phyloP scores from a whole-genome alignment of 2,329 filamentous ascomycete species.

The Diaporthe citrichinensis region DNA sequence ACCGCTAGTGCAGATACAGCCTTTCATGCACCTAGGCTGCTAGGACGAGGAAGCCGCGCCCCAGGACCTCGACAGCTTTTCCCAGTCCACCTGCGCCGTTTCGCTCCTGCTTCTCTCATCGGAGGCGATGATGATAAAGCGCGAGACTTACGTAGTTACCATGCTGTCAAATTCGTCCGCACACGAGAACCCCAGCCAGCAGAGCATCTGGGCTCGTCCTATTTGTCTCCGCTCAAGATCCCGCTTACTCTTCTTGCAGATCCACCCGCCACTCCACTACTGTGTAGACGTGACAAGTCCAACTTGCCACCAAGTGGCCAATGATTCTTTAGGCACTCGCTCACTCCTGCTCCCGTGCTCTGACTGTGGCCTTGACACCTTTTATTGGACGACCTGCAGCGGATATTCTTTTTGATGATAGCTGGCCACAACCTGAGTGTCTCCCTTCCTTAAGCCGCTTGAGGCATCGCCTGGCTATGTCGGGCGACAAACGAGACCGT shows the following conservation, averaged over 20 bases:
- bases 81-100: not conserved
- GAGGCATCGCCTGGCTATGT: not conserved
- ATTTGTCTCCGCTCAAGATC: no score
- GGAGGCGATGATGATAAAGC: not conserved
- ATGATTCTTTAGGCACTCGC: no score
- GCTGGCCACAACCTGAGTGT: not conserved
- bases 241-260: not conserved
- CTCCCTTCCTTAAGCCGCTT: not conserved
- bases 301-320: not conserved
- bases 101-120: not conserved
- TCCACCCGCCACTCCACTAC: not conserved
- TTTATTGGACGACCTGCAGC: not conserved
- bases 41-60: not conserved
- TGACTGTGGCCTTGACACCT: no score
- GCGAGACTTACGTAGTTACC: not conserved
- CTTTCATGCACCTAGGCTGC: not conserved
- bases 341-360: no score
- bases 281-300: not conserved
- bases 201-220: not conserved
- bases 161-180: not conserved
- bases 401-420: not conserved
- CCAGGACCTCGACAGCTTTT: not conserved
- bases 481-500: not conserved
- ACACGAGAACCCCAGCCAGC: not conserved
- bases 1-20: not conserved